phyloP scores from a whole-genome alignment of 495 filamentous ascomycete genomes.

The Aspergillus incahuasiensis region DNA sequence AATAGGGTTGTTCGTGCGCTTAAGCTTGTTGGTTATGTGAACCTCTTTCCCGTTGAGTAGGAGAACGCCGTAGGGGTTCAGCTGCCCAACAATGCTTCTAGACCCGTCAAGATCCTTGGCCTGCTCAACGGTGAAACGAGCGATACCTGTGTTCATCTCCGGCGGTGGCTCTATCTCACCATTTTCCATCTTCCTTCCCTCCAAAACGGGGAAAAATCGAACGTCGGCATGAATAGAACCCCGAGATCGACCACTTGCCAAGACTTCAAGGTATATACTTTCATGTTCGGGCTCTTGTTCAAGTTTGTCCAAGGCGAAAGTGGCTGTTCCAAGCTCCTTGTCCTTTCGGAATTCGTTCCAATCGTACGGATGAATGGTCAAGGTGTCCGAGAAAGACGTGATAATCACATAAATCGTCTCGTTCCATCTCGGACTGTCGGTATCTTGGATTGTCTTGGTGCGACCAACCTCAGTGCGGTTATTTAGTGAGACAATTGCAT shows the following conservation, averaged over 20 bases:
- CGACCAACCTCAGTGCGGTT: slow-evolving; percentile 70
- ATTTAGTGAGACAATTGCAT: slow-evolving; percentile 83
- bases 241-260: slow-evolving; percentile 75
- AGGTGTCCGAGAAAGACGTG: slow-evolving; percentile 77
- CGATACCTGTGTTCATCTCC: slow-evolving; percentile 87
- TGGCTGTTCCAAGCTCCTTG: slow-evolving; percentile 84
- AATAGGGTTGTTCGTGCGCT: slow-evolving; percentile 93
- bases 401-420: slow-evolving; percentile 94
- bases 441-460: slow-evolving; percentile 85
- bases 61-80: slow-evolving; percentile 85
- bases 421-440: slow-evolving; percentile 84
- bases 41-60: slow-evolving; percentile 88
- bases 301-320: slow-evolving; percentile 77
- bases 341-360: slow-evolving; percentile 96
- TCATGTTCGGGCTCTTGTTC: slow-evolving; percentile 73
- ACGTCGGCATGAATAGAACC: slow-evolving; percentile 78
- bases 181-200: slow-evolving; percentile 63
- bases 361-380: slow-evolving; percentile 81
- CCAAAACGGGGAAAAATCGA: slow-evolving; percentile 91
- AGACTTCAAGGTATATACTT: slow-evolving; percentile 78
- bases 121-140: slow-evolving; percentile 87
- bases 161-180: slow-evolving; percentile 75
- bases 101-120: slow-evolving; percentile 90
- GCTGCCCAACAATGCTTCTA: slow-evolving; percentile 81
- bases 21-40: slow-evolving; percentile 78